phyloP scores from a whole-genome alignment of 2,329 filamentous ascomycete genomes.

The Fusarium luffae region DNA sequence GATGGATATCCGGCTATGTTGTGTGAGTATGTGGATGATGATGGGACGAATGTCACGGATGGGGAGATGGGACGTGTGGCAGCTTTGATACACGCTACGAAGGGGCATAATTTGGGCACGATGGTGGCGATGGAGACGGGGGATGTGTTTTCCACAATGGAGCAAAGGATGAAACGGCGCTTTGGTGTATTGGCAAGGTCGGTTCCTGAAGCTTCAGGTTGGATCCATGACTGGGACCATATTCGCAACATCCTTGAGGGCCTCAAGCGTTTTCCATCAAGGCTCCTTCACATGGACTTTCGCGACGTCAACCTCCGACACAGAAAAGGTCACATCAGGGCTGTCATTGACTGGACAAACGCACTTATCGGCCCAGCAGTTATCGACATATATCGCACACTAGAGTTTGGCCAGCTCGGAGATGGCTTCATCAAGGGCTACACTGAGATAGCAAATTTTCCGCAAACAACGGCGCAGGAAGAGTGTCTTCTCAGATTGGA shows the following conservation, averaged over 20 bases:
- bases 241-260: not conserved
- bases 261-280: not conserved
- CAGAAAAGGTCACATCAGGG: not conserved
- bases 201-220: not conserved
- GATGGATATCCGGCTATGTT: constrained; percentile 10
- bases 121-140: not conserved
- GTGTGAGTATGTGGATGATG: constrained; percentile 16
- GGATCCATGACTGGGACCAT: not conserved
- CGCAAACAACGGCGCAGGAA: rapidly evolving
- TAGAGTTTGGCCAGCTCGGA: constrained; percentile 5
- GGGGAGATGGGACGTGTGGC: constrained; percentile 18
- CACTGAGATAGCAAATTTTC: rapidly evolving
- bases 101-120: rapidly evolving
- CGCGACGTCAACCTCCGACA: constrained; percentile 15
- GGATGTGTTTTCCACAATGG: not conserved
- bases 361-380: constrained; percentile 12
- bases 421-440: not conserved
- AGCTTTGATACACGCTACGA: not conserved
- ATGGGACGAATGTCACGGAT: not conserved
- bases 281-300: constrained; percentile 22
- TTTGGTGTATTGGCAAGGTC: not conserved
- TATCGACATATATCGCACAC: constrained; percentile 8
- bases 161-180: constrained; percentile 9
- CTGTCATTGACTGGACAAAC: constrained; percentile 19
- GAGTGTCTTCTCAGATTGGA: constrained; percentile 3